Evolutionary conservation across 2,329 filamentous ascomycete genomes (phyloP).

Genomic region (Fusarium denticulatum): DNA sequence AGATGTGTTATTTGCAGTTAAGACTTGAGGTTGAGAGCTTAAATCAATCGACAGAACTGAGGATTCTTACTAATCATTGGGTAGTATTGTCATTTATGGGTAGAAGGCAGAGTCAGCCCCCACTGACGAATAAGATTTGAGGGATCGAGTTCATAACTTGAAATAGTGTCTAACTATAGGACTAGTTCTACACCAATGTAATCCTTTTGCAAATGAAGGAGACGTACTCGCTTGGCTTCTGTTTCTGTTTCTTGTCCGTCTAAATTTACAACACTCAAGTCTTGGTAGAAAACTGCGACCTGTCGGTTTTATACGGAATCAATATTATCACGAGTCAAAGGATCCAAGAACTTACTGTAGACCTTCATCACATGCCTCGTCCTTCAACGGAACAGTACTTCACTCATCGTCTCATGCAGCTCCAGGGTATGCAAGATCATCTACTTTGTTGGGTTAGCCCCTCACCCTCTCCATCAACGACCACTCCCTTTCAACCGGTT

Average conservation of each 20-base stretch:
- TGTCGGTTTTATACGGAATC: too few relatives aligned
- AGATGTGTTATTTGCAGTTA: too few relatives aligned
- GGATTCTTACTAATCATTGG: not conserved
- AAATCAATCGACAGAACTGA: too few relatives aligned
- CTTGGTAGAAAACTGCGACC: too few relatives aligned
- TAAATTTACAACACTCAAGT: too few relatives aligned
- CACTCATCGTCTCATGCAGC: not conserved
- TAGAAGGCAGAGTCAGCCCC: not conserved
- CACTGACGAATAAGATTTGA: not conserved
- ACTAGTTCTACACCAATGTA: not conserved
- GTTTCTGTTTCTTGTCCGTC: too few relatives aligned
- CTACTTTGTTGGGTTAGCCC: constrained; percentile 14
- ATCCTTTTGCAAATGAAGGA: rapidly evolving
- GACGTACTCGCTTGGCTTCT: too few relatives aligned
- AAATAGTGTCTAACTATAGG: rapidly evolving
- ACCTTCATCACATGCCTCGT: too few relatives aligned
- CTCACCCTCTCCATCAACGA: not conserved
- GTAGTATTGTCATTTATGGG: constrained; percentile 5
- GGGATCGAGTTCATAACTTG: not conserved
- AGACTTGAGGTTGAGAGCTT: too few relatives aligned
- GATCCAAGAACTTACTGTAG: not conserved
- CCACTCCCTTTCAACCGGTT: not conserved
- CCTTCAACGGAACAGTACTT: not conserved
- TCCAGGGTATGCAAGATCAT: not conserved
- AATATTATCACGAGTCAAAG: too few relatives aligned